Conservation (phyloP, 306 rosid species). For the Prunus dulcis region DNA sequence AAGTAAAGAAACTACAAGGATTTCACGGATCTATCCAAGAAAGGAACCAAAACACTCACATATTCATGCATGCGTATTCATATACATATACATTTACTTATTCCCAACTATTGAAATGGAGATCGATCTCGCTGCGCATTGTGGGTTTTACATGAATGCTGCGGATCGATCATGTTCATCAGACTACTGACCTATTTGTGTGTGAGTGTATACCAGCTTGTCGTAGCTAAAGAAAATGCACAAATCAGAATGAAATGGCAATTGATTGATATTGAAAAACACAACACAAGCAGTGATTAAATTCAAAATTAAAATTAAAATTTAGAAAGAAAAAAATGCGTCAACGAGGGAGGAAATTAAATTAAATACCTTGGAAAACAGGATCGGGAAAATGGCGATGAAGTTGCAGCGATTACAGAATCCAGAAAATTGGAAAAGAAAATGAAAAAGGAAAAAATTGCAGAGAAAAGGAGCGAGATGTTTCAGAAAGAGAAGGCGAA, state of each 20-base stretch:
- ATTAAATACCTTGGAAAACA: conserved; percentile 10
- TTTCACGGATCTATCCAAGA: conserved; percentile 8
- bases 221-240: conserved; percentile 7
- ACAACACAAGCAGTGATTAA: not conserved
- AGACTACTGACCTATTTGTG: not conserved
- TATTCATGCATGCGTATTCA: not conserved
- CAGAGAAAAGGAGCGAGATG: conserved; percentile 26
- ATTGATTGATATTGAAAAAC: not conserved
- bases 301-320: not conserved
- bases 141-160: conserved; percentile 9
- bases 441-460: conserved; percentile 9
- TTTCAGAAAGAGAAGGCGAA: conserved; percentile 40
- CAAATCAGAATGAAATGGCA: conserved; percentile 10
- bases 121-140: conserved; percentile 23
- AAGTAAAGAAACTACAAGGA: not conserved
- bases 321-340: not conserved
- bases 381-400: conserved; percentile 2
- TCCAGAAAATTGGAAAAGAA: conserved; percentile 15
- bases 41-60: not conserved
- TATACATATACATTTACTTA: not conserved
- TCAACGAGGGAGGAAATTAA: not conserved
- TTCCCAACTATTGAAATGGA: conserved; percentile 1
- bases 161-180: conserved; percentile 15
- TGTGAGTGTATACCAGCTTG: not conserved
- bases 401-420: conserved; percentile 1